Conservation (phyloP, 139 green algal species). For the Chlamydomonas sphaeroides region DNA sequence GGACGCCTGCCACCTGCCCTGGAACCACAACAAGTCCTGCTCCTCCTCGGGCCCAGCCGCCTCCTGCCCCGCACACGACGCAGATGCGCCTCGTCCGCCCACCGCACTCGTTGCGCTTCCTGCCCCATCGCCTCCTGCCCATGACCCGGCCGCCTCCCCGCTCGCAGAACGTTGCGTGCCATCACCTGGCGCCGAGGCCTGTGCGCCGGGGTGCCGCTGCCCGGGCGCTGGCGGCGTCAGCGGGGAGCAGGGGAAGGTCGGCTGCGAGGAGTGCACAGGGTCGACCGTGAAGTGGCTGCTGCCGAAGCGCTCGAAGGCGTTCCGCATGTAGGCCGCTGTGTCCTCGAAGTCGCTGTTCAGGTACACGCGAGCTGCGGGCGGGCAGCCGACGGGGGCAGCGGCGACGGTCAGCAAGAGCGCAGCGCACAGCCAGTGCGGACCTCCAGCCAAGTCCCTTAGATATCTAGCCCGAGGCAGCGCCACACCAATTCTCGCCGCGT, state of each 20-base stretch:
- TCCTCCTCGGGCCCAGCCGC: neutral
- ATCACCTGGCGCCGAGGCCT: no score
- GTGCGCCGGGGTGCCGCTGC: no score
- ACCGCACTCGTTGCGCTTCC: neutral
- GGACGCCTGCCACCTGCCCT: neutral
- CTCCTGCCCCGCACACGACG: neutral
- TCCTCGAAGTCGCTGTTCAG: conserved; percentile 41
- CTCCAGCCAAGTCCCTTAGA: no score
- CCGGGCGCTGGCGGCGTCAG: neutral
- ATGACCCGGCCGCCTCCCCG: no score
- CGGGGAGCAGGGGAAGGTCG: conserved; percentile 19
- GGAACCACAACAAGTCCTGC: conserved; percentile 1
- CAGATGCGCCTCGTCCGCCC: no score
- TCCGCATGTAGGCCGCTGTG: conserved; percentile 40
- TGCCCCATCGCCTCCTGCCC: no score
- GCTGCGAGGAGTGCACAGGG: neutral
- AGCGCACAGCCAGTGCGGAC: no score
- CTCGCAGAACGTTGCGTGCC: no score
- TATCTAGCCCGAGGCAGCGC: no score
- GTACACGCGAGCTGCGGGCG: conserved; percentile 31
- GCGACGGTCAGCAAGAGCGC: no score
- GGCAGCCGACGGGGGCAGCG: neutral
- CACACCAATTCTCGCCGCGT: neutral
- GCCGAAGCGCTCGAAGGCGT: conserved; percentile 40
- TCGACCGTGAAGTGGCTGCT: neutral